Conservation (phyloP, 345 rosid genomes). For the Melaleuca quinquenervia region DNA sequence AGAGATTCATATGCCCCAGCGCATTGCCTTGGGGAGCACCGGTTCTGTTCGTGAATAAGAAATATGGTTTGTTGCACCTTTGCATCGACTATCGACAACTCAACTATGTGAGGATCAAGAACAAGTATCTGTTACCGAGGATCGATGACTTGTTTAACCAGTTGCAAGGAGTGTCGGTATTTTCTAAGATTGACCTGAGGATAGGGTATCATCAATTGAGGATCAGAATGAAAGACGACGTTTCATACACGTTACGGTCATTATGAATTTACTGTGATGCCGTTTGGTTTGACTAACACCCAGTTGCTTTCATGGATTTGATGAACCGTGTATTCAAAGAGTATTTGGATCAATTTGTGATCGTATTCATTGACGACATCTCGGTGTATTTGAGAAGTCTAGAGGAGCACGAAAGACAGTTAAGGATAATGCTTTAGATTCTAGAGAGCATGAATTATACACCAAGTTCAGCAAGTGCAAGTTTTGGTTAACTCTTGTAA, state of each 20-base stretch:
- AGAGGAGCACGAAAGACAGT: neutral
- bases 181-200: neutral
- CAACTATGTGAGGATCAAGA: neutral
- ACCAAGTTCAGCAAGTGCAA: no score
- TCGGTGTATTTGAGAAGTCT: neutral
- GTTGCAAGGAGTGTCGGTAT: no score
- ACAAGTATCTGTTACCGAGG: no score
- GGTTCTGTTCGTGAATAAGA: neutral
- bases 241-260: neutral
- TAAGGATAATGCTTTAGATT: neutral
- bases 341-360: no score
- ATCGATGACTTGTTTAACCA: no score
- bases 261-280: neutral
- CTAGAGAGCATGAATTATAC: neutral
- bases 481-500: no score
- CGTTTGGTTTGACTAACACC: no score
- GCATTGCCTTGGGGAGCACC: neutral
- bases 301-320: no score
- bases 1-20: neutral
- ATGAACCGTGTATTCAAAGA: no score
- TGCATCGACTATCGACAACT: neutral
- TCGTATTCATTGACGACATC: neutral
- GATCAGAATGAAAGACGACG: neutral
- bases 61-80: neutral
- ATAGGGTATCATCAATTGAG: neutral